Evolutionary conservation across 2,329 filamentous ascomycete species (phyloP).

Genomic region (Eurotiales sp.): DNA sequence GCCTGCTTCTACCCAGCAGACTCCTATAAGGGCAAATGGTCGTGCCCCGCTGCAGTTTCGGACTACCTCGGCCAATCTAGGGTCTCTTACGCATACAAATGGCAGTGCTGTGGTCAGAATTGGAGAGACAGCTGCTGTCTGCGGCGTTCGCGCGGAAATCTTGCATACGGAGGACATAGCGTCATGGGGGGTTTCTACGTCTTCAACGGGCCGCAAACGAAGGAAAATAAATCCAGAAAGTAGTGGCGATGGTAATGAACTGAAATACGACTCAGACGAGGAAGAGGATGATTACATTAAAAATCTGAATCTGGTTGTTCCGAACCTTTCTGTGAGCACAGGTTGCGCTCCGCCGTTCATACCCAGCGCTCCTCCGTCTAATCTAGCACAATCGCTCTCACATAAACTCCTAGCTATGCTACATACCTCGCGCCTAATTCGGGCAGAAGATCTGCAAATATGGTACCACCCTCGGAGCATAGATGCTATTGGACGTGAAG

Average conservation of each 20-base stretch:
- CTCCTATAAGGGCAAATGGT: constrained; percentile 74
- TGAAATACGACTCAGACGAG: constrained; percentile 15
- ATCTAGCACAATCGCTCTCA: constrained; percentile 78
- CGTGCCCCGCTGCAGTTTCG: constrained; percentile 68
- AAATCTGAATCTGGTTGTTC: constrained; percentile 69
- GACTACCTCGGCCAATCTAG: constrained; percentile 70
- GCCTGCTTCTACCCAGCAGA: constrained; percentile 43
- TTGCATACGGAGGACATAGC: constrained; percentile 70
- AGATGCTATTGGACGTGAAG: constrained; percentile 27
- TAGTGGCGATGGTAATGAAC: constrained; percentile 2
- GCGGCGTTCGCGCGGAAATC: constrained; percentile 83
- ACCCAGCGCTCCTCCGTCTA: constrained; percentile 75
- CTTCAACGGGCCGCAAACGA: constrained; percentile 34
- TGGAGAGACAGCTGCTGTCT: constrained; percentile 92
- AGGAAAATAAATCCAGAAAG: constrained; percentile 23
- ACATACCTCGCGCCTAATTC: constrained; percentile 65
- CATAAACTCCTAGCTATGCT: constrained; percentile 74
- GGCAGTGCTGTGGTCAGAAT: constrained; percentile 84
- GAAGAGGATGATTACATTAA: constrained; percentile 41
- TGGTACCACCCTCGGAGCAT: constrained; percentile 55
- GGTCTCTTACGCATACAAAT: constrained; percentile 82
- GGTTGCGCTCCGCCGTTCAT: constrained; percentile 83
- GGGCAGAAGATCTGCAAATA: constrained; percentile 68
- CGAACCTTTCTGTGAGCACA: constrained; percentile 88
- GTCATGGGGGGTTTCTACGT: constrained; percentile 45